Evolutionary conservation across 2,329 filamentous ascomycete genomes (phyloP), one percentile per base, ranked within the genome.

Genomic region (Mollisiaceae sp.): DNA sequence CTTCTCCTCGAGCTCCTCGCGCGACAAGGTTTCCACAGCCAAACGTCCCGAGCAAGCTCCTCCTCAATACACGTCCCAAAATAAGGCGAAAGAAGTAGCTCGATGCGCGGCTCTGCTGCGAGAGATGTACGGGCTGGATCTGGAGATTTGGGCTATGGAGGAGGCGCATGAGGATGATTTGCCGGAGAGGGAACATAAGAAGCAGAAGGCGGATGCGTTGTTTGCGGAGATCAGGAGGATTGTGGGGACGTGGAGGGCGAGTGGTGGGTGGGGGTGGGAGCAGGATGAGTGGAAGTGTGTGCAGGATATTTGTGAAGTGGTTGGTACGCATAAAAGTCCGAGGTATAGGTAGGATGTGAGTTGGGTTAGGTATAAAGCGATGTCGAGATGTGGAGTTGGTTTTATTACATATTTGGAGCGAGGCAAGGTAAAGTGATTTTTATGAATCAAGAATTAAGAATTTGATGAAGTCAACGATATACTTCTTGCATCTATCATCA

Each of bases 71-170:
- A 14, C 41, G 8, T 52, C 41, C 18, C 27, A 39, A 18, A 56
- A 57, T n/a, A 57, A 35, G 6, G 50, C 52, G 24, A 62, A 57
- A 58, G 50, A 62, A 45, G 52, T 62, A n/a, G 60, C 60, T 4
- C n/a, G 52, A n/a, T 57, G 50, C 15, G 36, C 60, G 36, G 60
- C 18, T 18, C n/a, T 62, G 11, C 35, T 62, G 50, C 41, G 60
- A 20, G 38, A 62, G n/a, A 56, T 62, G 50, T 62, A 57, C 45
- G 36, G 6, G 8, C 18, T 62, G 11, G 60, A 62, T 36, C 15
- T 62, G 12, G 39, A 43, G 27, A 57, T 62, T 20, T 62, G 60
- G 60, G 22, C 24, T 1, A 56, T 57, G 60, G 50, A 36, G 38
- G 24, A 43, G 39, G 20, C 22, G 8, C n/a, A 41, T 35, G 38